Conservation (phyloP, 768 basidiomycete genomes). For the Suillus hirtellus region DNA sequence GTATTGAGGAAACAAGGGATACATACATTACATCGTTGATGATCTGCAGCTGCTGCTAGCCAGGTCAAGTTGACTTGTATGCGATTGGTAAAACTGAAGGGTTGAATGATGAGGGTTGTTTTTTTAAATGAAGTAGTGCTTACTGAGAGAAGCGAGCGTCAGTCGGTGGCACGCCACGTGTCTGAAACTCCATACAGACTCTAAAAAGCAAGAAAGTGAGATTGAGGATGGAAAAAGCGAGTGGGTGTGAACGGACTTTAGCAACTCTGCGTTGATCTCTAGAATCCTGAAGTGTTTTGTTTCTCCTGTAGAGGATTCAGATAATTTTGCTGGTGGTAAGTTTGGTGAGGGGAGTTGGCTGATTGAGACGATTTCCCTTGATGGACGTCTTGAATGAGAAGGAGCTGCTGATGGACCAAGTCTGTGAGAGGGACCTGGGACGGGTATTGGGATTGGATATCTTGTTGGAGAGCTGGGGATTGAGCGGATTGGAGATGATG, state of each 20-base stretch:
- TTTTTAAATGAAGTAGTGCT: constrained; percentile 27
- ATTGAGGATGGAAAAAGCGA: constrained; percentile 3
- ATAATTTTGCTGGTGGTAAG: constrained; percentile 13
- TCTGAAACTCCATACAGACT: constrained; percentile 62
- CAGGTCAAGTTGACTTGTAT: constrained; percentile 72
- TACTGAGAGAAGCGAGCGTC: constrained; percentile 62
- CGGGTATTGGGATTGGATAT: constrained; percentile 17
- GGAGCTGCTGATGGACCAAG: constrained; percentile 18
- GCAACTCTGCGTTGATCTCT: constrained; percentile 67
- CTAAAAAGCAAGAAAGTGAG: constrained; percentile 35
- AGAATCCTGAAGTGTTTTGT: constrained; percentile 62
- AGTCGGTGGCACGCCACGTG: constrained; percentile 43
- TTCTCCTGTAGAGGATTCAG: constrained; percentile 27
- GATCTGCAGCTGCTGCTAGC: constrained; percentile 70
- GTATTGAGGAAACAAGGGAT: constrained; percentile 8
- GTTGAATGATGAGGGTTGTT: constrained; percentile 17
- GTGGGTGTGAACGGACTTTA: constrained; percentile 50
- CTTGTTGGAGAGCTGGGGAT: constrained; percentile 7
- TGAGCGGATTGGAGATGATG: constrained; percentile 18
- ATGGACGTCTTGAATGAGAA: constrained; percentile 30
- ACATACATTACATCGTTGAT: constrained; percentile 48
- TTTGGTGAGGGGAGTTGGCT: constrained; percentile 31
- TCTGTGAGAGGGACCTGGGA: constrained; percentile 22
- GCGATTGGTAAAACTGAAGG: constrained; percentile 54
- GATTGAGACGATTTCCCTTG: constrained; percentile 28